Conservation (phyloP, 1,284 basidiomycete genomes). For the Irpex rosettiformis region DNA sequence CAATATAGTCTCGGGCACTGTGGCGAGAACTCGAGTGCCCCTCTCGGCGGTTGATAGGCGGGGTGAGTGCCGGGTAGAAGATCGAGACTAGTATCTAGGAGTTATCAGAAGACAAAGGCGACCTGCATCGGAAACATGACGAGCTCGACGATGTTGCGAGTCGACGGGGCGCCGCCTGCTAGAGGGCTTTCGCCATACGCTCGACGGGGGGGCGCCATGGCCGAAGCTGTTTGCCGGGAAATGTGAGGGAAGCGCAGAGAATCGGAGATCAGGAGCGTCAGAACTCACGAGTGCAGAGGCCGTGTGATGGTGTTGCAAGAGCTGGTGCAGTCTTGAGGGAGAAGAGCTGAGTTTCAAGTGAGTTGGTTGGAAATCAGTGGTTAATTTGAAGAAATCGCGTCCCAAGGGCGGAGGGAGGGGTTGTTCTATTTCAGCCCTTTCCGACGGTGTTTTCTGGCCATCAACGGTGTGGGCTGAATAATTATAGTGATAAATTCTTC, state of each 20-base stretch:
- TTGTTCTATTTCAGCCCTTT: background rate
- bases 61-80: background rate
- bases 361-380: background rate
- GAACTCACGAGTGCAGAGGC: background rate
- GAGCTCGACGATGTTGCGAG: background rate
- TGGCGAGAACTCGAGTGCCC: background rate
- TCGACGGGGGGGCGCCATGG: background rate
- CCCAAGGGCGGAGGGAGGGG: background rate
- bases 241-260: background rate
- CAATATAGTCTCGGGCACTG: background rate
- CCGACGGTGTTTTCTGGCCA: background rate
- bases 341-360: background rate
- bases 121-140: background rate
- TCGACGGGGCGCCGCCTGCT: background rate
- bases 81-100: background rate
- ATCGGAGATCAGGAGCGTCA: background rate
- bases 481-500: background rate
- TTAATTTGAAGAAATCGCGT: background rate
- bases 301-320: background rate
- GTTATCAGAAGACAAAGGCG: background rate
- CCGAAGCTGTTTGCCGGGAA: background rate
- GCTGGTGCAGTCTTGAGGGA: background rate
- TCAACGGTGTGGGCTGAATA: background rate
- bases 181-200: background rate
- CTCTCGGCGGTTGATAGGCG: background rate